A percentile compares a stretch with the other conserved stretches of the same genome.
phyloP scores from a whole-genome alignment of 2,329 filamentous ascomycete species.

The Drechslerella stenobrocha region DNA sequence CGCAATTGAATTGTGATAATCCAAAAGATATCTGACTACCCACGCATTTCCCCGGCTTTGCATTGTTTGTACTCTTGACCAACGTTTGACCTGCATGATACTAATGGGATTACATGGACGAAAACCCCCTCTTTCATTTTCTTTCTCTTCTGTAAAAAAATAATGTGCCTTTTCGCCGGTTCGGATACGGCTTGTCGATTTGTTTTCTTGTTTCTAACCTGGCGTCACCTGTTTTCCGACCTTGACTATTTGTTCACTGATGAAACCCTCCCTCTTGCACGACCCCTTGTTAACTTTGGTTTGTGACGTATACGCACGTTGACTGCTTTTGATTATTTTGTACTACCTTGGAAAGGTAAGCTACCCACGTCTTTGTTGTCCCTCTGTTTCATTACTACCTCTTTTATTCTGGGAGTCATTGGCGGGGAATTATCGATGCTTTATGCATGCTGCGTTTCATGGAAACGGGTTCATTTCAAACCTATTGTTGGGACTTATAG shows the following conservation, averaged over 20 bases:
- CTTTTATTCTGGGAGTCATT: conserved; percentile 2
- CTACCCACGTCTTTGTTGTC: conserved; percentile 1
- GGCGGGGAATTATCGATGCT: conserved; percentile 1
- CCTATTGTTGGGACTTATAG: conserved; percentile 2
- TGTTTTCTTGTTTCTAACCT: too few relatives aligned
- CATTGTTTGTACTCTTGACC: conserved; percentile 10
- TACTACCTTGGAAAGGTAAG: not conserved
- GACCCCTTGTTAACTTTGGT: conserved; percentile 1
- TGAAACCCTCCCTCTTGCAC: not conserved
- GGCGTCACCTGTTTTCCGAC: conserved; percentile 12
- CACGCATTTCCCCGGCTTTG: not conserved
- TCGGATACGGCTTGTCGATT: conserved; percentile 11
- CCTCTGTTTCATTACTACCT: conserved; percentile 1
- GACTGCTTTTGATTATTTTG: not conserved
- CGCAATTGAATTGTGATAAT: conserved; percentile 49
- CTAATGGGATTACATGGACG: conserved; percentile 44
- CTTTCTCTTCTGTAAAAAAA: conserved; percentile 18
- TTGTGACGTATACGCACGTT: conserved; percentile 16
- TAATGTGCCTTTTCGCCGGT: conserved; percentile 18
- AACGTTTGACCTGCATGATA: conserved; percentile 25
- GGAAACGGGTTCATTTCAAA: not conserved
- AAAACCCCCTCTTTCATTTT: conserved; percentile 6
- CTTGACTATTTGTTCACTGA: not conserved
- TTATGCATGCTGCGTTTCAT: not conserved
- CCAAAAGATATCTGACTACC: conserved; percentile 10